These are phyloP conservation scores for Penicillium expansum DNA, from an alignment of 2,329 filamentous ascomycete genomes.

Conservation along the genomic window DNA sequence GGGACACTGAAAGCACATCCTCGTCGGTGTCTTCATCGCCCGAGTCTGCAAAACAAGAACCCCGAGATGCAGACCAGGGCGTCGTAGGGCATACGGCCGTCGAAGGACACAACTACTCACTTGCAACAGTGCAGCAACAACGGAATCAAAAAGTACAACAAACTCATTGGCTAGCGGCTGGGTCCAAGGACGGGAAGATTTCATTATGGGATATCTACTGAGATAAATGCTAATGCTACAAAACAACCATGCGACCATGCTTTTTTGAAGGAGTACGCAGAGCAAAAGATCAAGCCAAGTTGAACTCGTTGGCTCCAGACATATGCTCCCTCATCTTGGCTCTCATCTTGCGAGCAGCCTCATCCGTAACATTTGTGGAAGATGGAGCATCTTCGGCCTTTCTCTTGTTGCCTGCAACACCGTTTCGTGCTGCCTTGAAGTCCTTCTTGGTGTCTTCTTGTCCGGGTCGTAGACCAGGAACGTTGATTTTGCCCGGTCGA, in stretches of 20 bases:
- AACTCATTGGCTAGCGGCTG: constrained; percentile 85
- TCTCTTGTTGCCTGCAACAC: constrained; percentile 36
- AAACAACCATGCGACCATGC: constrained; percentile 26
- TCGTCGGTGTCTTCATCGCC: not conserved
- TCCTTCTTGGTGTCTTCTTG: constrained; percentile 48
- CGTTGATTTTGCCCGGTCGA: constrained; percentile 74
- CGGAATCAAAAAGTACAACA: constrained; percentile 62
- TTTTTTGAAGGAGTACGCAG: constrained; percentile 3
- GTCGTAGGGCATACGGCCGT: constrained; percentile 3
- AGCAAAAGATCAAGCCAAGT: constrained; percentile 48
- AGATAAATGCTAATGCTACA: constrained; percentile 30
- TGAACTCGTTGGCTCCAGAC: constrained; percentile 56
- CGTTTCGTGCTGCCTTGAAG: constrained; percentile 45
- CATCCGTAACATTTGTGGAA: constrained; percentile 38
- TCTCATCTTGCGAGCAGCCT: constrained; percentile 54
- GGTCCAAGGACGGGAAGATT: constrained; percentile 91
- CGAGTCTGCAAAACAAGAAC: not conserved
- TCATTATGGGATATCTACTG: constrained; percentile 94
- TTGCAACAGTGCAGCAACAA: constrained; percentile 59
- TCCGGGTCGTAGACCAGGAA: constrained; percentile 50
- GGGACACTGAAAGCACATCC: constrained; percentile 32
- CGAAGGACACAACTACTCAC: constrained; percentile 18
- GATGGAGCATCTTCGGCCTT: constrained; percentile 30
- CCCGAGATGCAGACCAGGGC: not conserved
- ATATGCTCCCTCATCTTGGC: constrained; percentile 53